Evolutionary conservation across 2,329 filamentous ascomycete species (phyloP).

Genomic region (Neonectria coccinea): DNA sequence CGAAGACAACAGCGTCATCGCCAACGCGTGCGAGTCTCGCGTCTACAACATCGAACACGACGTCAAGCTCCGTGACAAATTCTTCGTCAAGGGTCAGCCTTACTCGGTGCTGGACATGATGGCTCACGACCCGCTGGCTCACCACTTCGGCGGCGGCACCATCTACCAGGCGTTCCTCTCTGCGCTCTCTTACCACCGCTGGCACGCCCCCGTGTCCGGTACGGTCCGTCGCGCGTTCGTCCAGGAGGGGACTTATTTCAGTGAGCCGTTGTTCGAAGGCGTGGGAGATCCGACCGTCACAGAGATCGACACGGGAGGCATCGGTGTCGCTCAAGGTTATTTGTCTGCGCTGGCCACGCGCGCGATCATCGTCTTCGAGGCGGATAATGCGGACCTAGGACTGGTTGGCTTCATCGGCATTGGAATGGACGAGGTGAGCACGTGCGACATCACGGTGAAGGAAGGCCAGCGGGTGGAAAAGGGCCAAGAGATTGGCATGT

Average conservation of each 20-base stretch:
- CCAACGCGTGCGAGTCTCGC: constrained; percentile 74
- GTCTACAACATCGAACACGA: constrained; percentile 64
- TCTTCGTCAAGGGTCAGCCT: constrained; percentile 77
- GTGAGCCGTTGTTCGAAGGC: constrained; percentile 62
- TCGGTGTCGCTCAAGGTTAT: constrained; percentile 71
- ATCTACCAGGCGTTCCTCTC: constrained; percentile 79
- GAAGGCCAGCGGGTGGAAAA: constrained; percentile 75
- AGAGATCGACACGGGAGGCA: constrained; percentile 49
- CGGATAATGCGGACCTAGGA: constrained; percentile 74
- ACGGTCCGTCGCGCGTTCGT: constrained; percentile 68
- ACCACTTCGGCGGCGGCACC: constrained; percentile 70
- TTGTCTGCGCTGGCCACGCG: constrained; percentile 75
- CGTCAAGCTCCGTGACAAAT: constrained; percentile 68
- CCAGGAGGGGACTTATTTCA: constrained; percentile 75
- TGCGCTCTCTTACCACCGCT: constrained; percentile 76
- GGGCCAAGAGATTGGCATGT: constrained; percentile 81
- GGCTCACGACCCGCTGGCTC: constrained; percentile 62
- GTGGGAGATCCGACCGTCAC: constrained; percentile 41
- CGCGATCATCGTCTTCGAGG: constrained; percentile 77
- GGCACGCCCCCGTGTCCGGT: constrained; percentile 77
- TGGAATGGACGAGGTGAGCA: constrained; percentile 82
- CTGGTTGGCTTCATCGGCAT: constrained; percentile 77
- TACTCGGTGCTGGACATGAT: constrained; percentile 76
- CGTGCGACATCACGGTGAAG: constrained; percentile 76
- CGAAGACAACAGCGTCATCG: constrained; percentile 65